Base-by-base conservation (phyloP, 257 asterid species). In the Solanum tarijense region DNA sequence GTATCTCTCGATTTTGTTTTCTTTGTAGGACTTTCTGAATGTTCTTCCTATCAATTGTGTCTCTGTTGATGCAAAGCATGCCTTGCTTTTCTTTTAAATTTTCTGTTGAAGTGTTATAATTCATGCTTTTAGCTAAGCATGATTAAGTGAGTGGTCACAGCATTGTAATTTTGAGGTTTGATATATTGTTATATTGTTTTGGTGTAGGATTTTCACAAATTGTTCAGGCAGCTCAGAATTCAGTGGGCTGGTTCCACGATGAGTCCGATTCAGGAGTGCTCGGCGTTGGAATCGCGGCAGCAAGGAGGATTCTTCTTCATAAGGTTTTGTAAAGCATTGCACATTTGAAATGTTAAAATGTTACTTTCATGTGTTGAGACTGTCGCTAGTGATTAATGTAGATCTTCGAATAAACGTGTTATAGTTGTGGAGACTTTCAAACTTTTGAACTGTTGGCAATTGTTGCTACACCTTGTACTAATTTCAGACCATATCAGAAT, bases 241-340 rank as follows among this genome's bases (percentile, higher is more conserved):
- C 98, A 12, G 93, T 96, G 83, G 98, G 98, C 41, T 96, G 98
- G 98, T 83, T 87, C 87, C 94, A 89, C 38, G 94, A 93, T 35
- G 95, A 93, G 92, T 92, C 95, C 9, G 95, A 92, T 89, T 89
- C 96, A 34, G 94, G 95, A 74, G 34, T 78, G 72, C 90, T 29
- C 34, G 76, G 25, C 52, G 86, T 76, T 91, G 91, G 84, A 88
- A 86, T 88, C 32, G 55, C 93, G 13, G 86, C 91, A 13, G 86
- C 93, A 29, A 90, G 94, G 90, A 91, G 95, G 91, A 86, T 93
- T 86, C 93, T 93, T 89, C 91, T 89, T 86, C 87, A 86, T 43
- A 93, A 91, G 94, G 90, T 91, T 90, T 35, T 84, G 84, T 92
- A 92, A 94, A 86, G 66, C 85, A 43, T 43, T 81, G 38, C 25